Conservation (phyloP, 2,329 filamentous ascomycete genomes). For the Talaromyces sp. region DNA sequence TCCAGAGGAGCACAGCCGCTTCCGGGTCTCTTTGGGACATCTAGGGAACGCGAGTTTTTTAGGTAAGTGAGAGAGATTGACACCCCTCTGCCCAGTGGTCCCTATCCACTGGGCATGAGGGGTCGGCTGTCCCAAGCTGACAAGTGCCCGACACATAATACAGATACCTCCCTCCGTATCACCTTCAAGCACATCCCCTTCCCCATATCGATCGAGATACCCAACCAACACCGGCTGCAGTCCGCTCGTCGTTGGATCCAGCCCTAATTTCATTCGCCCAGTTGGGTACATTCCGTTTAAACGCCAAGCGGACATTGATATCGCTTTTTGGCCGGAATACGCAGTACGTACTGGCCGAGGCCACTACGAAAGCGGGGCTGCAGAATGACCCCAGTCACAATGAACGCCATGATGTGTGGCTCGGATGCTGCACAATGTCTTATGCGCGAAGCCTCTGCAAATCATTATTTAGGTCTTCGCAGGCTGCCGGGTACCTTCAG, state of each 20-base stretch:
- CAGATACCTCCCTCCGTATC: conserved; percentile 1
- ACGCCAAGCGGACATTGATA: conserved; percentile 26
- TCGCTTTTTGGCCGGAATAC: conserved; percentile 30
- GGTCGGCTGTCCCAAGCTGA: neutral
- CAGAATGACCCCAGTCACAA: conserved; percentile 11
- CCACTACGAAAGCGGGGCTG: conserved; percentile 25
- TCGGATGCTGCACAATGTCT: conserved; percentile 19
- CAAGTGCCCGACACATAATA: neutral
- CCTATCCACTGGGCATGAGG: no score
- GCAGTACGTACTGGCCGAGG: conserved; percentile 32
- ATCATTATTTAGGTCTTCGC: conserved; percentile 1
- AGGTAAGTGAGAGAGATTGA: no score
- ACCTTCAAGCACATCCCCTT: neutral
- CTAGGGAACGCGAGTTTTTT: conserved; percentile 18
- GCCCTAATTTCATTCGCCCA: conserved; percentile 32
- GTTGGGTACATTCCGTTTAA: conserved; percentile 27
- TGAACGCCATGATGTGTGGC: conserved; percentile 10
- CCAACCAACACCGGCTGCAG: neutral
- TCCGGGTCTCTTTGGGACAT: conserved; percentile 5
- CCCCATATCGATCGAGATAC: conserved; percentile 1
- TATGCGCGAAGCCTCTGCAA: conserved; percentile 19
- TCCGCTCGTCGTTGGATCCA: conserved; percentile 17
- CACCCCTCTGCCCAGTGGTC: no score
- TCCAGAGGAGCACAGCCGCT: neutral
- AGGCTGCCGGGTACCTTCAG: neutral